Percentiles rank a stretch among this genome's conserved stretches.
These are phyloP conservation scores for Cystobasidium sp. DNA, from an alignment of 1,284 basidiomycete genomes.

Conservation along the genomic window DNA sequence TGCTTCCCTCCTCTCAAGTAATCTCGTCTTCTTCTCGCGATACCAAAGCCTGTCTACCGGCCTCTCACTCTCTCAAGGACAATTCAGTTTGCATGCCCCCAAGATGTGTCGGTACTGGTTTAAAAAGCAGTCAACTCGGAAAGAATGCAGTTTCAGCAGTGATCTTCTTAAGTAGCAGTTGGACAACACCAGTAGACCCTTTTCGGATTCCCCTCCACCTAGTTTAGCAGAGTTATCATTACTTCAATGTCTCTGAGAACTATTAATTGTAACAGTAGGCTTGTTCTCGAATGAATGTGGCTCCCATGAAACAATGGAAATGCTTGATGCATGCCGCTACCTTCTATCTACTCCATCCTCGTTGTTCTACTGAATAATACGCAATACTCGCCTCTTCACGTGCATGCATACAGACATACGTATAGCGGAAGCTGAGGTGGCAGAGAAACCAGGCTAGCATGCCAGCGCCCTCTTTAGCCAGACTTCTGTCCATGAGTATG, in stretches of 20 bases:
- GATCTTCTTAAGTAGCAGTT: background rate
- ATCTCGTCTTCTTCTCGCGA: constrained; percentile 8
- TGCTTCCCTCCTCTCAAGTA: background rate
- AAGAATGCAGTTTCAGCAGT: background rate
- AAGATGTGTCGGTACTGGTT: constrained; percentile 4
- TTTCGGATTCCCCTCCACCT: too few species aligned
- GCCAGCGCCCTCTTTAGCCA: too few species aligned
- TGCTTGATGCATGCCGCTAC: background rate
- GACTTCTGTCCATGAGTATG: too few species aligned
- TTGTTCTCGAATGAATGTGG: background rate
- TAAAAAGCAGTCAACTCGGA: constrained; percentile 18
- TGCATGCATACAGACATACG: too few species aligned
- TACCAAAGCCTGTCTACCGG: constrained; percentile 9
- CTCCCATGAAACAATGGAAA: background rate
- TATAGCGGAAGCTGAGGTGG: too few species aligned
- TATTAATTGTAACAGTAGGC: constrained; percentile 6
- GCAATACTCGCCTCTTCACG: too few species aligned
- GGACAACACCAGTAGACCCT: constrained; percentile 11
- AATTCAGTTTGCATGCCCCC: constrained; percentile 14
- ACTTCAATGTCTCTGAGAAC: background rate
- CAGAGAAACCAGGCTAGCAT: too few species aligned
- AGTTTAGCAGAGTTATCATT: background rate
- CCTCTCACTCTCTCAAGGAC: constrained; percentile 7
- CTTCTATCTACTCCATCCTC: too few species aligned
- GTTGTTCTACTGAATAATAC: too few species aligned